Conservation (phyloP, 2,329 filamentous ascomycete genomes). For the Madurella fahalii region DNA sequence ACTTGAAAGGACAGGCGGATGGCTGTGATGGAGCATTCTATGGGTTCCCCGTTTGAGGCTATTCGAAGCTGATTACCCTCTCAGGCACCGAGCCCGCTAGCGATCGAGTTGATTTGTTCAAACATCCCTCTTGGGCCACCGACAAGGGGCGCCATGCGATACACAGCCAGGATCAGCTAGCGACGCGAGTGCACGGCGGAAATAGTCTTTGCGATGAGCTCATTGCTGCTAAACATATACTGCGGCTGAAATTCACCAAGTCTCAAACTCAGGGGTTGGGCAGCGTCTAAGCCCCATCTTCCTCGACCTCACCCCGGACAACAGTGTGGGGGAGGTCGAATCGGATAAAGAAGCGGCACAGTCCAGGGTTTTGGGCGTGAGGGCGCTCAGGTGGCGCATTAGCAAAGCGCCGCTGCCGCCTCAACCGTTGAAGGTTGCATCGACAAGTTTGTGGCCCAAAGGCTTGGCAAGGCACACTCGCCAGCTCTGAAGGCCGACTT, state of each 20-base stretch:
- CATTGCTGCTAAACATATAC: slow-evolving; percentile 21
- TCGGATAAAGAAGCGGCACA: slow-evolving; percentile 6
- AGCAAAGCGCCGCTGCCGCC: slow-evolving; percentile 14
- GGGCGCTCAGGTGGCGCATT: background rate
- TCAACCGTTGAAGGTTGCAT: slow-evolving; percentile 19
- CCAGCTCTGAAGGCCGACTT: background rate
- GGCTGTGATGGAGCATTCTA: too few species aligned
- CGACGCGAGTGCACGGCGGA: slow-evolving; percentile 17
- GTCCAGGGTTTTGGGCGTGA: background rate
- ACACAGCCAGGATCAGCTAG: slow-evolving; percentile 12
- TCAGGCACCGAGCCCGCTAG: background rate
- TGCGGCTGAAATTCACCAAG: slow-evolving; percentile 23
- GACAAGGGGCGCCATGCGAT: slow-evolving; percentile 1
- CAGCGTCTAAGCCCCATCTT: slow-evolving; percentile 16
- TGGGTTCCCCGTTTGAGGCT: background rate
- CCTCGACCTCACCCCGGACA: slow-evolving; percentile 5
- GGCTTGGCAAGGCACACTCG: slow-evolving; percentile 23
- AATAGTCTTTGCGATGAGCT: slow-evolving; percentile 14
- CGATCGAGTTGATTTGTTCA: background rate
- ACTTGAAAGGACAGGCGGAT: too few species aligned
- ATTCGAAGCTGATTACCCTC: background rate
- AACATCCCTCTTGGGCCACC: slow-evolving; percentile 7
- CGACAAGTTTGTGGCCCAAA: background rate
- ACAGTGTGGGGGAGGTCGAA: slow-evolving; percentile 4
- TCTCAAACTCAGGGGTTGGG: slow-evolving; percentile 7